These are phyloP conservation scores for Hyaloscypha variabilis DNA, from an alignment of 495 filamentous ascomycete genomes.

Conservation along the genomic window DNA sequence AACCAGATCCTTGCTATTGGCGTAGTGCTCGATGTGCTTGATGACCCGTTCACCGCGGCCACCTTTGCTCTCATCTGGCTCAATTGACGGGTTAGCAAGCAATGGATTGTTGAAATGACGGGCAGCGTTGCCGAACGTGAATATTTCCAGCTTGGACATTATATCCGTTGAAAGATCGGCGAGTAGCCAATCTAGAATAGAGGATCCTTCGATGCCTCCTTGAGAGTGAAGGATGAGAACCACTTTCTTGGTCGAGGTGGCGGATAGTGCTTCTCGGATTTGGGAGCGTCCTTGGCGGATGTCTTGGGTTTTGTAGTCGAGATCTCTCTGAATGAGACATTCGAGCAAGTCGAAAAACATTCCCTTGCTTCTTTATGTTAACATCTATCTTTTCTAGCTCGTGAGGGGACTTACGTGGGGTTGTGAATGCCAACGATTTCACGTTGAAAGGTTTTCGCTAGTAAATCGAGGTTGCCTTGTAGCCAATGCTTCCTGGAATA, in stretches of 20 bases:
- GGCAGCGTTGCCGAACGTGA: constrained; percentile 82
- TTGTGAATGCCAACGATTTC: constrained; percentile 80
- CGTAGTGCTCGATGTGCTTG: constrained; percentile 82
- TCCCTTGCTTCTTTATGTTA: constrained; percentile 44
- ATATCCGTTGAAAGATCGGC: constrained; percentile 69
- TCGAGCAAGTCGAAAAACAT: constrained; percentile 74
- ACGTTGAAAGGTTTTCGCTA: constrained; percentile 73
- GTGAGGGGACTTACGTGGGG: constrained; percentile 45
- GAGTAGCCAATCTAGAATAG: constrained; percentile 78
- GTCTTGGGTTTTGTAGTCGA: constrained; percentile 73
- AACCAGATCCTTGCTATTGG: constrained; percentile 49
- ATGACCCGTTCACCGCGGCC: constrained; percentile 43
- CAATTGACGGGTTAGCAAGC: constrained; percentile 20
- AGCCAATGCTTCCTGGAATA: constrained; percentile 56
- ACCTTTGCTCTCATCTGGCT: constrained; percentile 31
- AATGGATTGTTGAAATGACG: constrained; percentile 87
- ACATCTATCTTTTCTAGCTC: no score
- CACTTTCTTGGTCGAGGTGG: constrained; percentile 55
- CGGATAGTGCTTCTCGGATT: constrained; percentile 15
- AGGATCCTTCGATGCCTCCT: constrained; percentile 73
- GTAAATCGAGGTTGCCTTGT: constrained; percentile 67
- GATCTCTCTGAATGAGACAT: constrained; percentile 75
- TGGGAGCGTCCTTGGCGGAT: constrained; percentile 53
- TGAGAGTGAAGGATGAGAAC: constrained; percentile 80
- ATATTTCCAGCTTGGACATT: constrained; percentile 73